A percentile compares a stretch with the other conserved stretches of the same genome.
Evolutionary conservation across 169 alveolate species (phyloP).

Genomic region (Plasmodium gaboni): DNA sequence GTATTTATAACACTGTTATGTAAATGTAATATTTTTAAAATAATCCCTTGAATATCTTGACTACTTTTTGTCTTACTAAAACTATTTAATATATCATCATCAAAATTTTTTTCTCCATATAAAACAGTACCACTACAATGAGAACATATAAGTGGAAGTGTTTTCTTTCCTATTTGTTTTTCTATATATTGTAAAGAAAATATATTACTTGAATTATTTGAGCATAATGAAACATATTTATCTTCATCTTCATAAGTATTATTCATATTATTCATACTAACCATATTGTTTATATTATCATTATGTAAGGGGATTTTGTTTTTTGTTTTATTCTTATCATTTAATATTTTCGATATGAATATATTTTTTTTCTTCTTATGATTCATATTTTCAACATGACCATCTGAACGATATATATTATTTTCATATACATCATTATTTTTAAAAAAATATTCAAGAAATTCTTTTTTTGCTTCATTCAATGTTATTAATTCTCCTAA

Average conservation of each 20-base stretch:
- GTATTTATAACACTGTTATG: conserved; percentile 18
- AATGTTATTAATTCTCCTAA: conserved; percentile 72
- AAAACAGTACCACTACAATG: conserved; percentile 95
- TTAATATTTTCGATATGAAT: background rate
- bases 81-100: conserved; percentile 84
- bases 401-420: background rate
- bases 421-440: background rate
- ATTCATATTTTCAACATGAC: background rate
- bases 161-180: background rate
- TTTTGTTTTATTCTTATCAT: background rate
- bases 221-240: background rate
- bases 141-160: conserved; percentile 85
- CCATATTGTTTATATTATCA: background rate
- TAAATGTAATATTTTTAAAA: conserved; percentile 79
- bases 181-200: background rate
- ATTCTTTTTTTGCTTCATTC: conserved; percentile 72
- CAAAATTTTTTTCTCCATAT: conserved; percentile 93
- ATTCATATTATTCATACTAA: background rate
- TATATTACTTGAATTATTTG: no score
- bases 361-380: background rate
- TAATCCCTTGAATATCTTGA: conserved; percentile 88
- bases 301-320: background rate
- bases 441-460: conserved; percentile 31
- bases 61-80: conserved; percentile 91
- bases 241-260: background rate